Evolutionary conservation across 2,329 filamentous ascomycete species (phyloP).

Genomic region (Calonectria pseudoturangicola): DNA sequence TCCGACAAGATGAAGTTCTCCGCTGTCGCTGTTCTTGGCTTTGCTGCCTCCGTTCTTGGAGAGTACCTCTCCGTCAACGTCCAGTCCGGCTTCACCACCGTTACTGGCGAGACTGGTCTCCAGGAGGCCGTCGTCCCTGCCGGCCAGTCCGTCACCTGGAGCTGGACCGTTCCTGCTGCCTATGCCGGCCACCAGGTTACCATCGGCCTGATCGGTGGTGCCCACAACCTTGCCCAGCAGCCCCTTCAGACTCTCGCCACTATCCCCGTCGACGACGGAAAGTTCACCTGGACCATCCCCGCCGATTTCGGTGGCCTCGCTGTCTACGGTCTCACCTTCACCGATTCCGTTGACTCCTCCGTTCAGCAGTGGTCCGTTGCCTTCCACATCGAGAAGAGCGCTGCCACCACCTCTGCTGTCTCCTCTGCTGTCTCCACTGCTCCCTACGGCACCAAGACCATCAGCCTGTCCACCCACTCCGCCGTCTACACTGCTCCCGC

Average conservation of each 20-base stretch:
- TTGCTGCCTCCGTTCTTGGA: conserved; percentile 69
- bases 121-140: not conserved
- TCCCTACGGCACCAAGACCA: conserved; percentile 56
- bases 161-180: not conserved
- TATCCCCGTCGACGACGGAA: too few species aligned
- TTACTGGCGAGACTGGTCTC: not conserved
- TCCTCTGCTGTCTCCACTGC: not conserved
- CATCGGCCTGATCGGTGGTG: not conserved
- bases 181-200: not conserved
- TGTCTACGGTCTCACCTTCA: conserved; percentile 77
- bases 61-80: conserved; percentile 71
- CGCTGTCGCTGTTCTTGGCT: conserved; percentile 70
- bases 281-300: conserved; percentile 71
- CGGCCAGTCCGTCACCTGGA: not conserved
- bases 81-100: not conserved
- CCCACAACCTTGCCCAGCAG: too few species aligned
- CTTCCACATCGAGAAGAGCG: too few species aligned
- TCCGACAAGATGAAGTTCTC: conserved; percentile 73
- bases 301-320: conserved; percentile 64
- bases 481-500: conserved; percentile 31
- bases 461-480: conserved; percentile 52
- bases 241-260: too few species aligned
- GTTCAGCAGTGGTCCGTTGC: too few species aligned
- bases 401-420: conserved; percentile 50
- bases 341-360: too few species aligned